phyloP scores from a whole-genome alignment of 805 yeast genomes.

The Barnettozyma sp. region DNA sequence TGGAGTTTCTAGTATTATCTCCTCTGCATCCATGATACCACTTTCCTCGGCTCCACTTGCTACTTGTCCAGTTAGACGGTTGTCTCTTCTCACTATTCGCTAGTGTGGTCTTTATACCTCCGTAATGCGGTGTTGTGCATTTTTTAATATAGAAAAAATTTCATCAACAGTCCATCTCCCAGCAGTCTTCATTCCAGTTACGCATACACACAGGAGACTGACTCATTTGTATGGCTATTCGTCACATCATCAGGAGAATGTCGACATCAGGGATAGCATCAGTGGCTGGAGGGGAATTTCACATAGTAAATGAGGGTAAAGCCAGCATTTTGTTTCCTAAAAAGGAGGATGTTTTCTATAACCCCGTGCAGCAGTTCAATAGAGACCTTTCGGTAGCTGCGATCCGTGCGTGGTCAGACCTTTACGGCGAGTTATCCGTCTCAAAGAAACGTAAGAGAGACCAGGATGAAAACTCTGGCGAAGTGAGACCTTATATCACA shows the following conservation, averaged over 20 bases:
- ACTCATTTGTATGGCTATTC: background rate
- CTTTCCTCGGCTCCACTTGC: too few relatives aligned
- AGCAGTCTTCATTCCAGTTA: too few relatives aligned
- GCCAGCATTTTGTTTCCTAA: constrained; percentile 81
- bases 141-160: too few relatives aligned
- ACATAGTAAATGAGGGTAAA: constrained; percentile 62
- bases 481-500: constrained; percentile 38
- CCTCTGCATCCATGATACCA: too few relatives aligned
- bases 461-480: constrained; percentile 22
- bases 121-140: too few relatives aligned
- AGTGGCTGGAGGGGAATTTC: constrained; percentile 25
- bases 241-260: constrained; percentile 2
- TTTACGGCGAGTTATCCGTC: constrained; percentile 36
- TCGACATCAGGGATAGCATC: background rate
- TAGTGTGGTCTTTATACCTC: too few relatives aligned
- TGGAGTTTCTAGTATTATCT: constrained; percentile 5
- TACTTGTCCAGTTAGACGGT: too few relatives aligned
- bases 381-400: constrained; percentile 83
- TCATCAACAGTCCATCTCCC: too few relatives aligned
- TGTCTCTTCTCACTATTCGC: background rate
- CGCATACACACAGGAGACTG: too few relatives aligned
- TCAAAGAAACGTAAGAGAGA: constrained; percentile 27
- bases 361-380: constrained; percentile 95
- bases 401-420: constrained; percentile 78
- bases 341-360: constrained; percentile 81